Conservation (phyloP, 495 filamentous ascomycete species). For the Beverwykella pulmonaria region DNA sequence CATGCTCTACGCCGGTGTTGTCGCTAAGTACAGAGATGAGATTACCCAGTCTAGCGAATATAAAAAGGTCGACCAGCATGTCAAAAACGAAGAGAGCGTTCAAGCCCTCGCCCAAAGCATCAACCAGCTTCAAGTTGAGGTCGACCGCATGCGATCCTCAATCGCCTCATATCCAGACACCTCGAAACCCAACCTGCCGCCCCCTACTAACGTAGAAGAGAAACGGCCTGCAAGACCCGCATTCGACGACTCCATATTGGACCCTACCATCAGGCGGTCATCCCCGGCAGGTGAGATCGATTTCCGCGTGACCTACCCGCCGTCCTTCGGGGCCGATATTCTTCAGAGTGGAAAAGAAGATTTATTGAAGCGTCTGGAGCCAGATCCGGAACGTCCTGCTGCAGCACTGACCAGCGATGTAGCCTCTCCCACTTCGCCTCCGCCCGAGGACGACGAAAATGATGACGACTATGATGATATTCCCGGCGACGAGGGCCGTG, state of each 20-base stretch:
- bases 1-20: conserved; percentile 35
- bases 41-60: conserved; percentile 35
- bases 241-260: conserved; percentile 15
- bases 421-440: conserved; percentile 47
- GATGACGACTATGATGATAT: conserved; percentile 77
- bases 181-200: conserved; percentile 5
- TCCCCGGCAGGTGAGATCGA: conserved; percentile 41
- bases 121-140: conserved; percentile 38
- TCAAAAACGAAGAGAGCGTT: conserved; percentile 35
- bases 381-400: conserved; percentile 33
- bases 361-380: conserved; percentile 47
- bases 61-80: conserved; percentile 35
- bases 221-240: background rate
- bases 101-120: conserved; percentile 36
- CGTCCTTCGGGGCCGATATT: conserved; percentile 42
- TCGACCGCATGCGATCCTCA: conserved; percentile 33
- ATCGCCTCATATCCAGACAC: conserved; percentile 20
- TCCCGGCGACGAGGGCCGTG: conserved; percentile 71
- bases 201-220: background rate
- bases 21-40: conserved; percentile 36
- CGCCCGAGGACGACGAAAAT: conserved; percentile 60
- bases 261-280: conserved; percentile 22
- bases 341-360: conserved; percentile 47
- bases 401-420: conserved; percentile 30
- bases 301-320: conserved; percentile 44